phyloP scores from a whole-genome alignment of 148 eudicot genomes.

The Euryodendron excelsum region DNA sequence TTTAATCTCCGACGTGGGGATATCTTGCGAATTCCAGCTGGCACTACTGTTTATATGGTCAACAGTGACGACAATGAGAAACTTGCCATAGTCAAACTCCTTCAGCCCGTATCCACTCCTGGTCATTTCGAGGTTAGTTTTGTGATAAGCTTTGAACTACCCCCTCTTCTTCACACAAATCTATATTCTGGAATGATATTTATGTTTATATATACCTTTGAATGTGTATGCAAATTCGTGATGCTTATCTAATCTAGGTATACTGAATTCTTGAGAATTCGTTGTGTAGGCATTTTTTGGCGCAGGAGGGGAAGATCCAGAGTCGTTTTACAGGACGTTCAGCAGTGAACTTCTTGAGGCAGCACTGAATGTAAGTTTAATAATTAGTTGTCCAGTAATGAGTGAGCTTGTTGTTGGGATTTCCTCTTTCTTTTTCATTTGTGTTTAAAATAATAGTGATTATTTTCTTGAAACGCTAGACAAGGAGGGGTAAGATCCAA shows the following conservation, averaged over 20 bases:
- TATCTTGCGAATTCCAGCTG: slow-evolving; percentile 60
- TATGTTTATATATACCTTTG: no score
- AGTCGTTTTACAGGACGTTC: slow-evolving; percentile 59
- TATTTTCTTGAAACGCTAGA: neutral
- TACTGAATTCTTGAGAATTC: neutral
- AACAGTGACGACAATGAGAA: slow-evolving; percentile 57
- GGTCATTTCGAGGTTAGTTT: slow-evolving; percentile 53
- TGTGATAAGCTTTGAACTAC: no score
- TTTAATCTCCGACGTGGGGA: slow-evolving; percentile 66
- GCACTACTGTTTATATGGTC: slow-evolving; percentile 53
- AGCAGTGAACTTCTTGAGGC: slow-evolving; percentile 70
- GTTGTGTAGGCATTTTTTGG: slow-evolving; percentile 52
- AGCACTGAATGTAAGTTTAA: slow-evolving; percentile 52
- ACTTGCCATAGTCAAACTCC: slow-evolving; percentile 49
- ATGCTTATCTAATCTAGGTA: no score
- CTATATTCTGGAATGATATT: no score
- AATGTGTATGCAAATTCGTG: no score
- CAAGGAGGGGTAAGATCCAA: slow-evolving; percentile 45
- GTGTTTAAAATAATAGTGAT: neutral
- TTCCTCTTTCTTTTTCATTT: neutral
- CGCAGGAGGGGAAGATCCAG: slow-evolving; percentile 63
- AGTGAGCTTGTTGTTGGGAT: neutral
- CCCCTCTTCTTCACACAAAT: no score
- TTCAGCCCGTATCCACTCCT: slow-evolving; percentile 59
- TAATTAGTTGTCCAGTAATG: neutral